Conservation (phyloP, 176 grass and related monocot genomes). For the Lolium rigidum region DNA sequence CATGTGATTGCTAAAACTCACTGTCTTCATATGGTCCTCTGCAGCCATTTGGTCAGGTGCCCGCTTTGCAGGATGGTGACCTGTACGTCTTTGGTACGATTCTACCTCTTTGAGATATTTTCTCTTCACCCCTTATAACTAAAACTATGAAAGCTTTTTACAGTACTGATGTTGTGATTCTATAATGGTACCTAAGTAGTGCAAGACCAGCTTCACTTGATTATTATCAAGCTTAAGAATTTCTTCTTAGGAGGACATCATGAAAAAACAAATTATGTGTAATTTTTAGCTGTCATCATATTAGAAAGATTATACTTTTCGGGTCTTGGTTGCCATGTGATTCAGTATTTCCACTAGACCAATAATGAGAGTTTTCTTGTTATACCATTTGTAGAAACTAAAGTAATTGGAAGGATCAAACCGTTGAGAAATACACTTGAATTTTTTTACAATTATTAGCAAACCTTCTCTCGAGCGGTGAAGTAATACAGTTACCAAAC, state of each 20-base stretch:
- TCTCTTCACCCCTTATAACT: neutral
- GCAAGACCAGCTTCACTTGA: neutral
- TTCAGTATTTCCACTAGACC: too few species aligned
- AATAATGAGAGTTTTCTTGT: too few species aligned
- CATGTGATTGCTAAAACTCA: neutral
- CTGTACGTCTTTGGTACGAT: slow-evolving; percentile 51
- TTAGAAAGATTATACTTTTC: neutral
- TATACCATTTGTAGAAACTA: neutral
- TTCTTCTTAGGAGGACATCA: neutral
- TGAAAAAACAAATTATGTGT: neutral
- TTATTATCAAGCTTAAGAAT: neutral
- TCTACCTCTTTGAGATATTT: neutral
- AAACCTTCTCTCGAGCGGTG: neutral
- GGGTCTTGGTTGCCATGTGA: too few species aligned
- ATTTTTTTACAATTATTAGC: neutral
- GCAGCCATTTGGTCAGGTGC: slow-evolving; percentile 75
- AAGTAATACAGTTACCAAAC: neutral
- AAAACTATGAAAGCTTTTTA: neutral
- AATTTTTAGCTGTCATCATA: neutral
- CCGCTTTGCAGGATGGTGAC: slow-evolving; percentile 72
- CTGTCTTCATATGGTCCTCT: slow-evolving; percentile 18
- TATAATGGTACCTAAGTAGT: neutral
- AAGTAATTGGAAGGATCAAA: neutral
- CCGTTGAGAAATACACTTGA: neutral
- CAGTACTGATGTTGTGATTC: too few species aligned